These are phyloP conservation scores for Vigna reflexopilosa DNA, from an alignment of 306 rosid species.

Conservation along the genomic window DNA sequence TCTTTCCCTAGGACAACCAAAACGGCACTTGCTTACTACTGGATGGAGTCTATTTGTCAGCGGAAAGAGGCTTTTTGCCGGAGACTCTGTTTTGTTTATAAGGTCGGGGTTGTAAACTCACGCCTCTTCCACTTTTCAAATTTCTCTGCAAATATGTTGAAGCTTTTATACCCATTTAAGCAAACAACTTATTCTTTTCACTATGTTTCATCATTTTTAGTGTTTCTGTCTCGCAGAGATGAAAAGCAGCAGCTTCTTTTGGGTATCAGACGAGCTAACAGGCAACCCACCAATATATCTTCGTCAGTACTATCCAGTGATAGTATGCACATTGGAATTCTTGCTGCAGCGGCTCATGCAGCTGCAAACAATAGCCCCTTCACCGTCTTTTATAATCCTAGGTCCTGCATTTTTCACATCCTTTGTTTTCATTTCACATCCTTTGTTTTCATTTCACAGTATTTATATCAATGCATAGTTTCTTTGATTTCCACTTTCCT, in stretches of 20 bases:
- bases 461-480: background rate
- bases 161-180: background rate
- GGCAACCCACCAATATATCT: constrained; percentile 85
- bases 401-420: constrained; percentile 52
- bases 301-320: constrained; percentile 93
- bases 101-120: constrained; percentile 56
- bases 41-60: constrained; percentile 98
- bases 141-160: background rate
- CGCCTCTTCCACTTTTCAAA: background rate
- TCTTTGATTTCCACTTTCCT: background rate
- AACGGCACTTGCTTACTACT: constrained; percentile 95
- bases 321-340: constrained; percentile 98
- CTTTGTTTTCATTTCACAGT: background rate
- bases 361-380: constrained; percentile 92
- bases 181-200: background rate
- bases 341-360: constrained; percentile 98
- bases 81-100: constrained; percentile 92
- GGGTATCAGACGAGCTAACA: constrained; percentile 92
- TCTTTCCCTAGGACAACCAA: constrained; percentile 81
- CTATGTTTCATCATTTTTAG: background rate
- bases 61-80: constrained; percentile 92
- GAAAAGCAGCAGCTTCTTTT: constrained; percentile 96
- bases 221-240: constrained; percentile 62
- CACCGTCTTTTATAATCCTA: constrained; percentile 88
- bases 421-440: background rate